Evolutionary conservation across 139 green algal species (phyloP).

Genomic region (Nannochloris sp.): DNA sequence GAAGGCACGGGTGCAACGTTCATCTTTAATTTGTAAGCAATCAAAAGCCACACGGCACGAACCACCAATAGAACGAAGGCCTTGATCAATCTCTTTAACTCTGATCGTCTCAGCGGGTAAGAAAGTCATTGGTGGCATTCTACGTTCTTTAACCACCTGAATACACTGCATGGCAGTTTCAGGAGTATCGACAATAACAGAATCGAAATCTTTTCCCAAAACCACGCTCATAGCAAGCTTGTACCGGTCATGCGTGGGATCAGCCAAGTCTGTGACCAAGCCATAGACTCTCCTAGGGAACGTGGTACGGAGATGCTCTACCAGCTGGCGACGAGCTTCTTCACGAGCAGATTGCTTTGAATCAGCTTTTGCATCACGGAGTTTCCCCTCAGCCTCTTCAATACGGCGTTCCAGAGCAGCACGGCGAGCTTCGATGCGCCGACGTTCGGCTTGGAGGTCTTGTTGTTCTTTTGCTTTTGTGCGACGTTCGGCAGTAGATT

Average conservation of each 20-base stretch:
- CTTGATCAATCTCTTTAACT: constrained; percentile 60
- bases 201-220: constrained; percentile 83
- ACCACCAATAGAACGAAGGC: constrained; percentile 71
- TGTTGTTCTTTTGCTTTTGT: constrained; percentile 19
- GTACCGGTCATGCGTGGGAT: constrained; percentile 68
- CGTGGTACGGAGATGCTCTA: constrained; percentile 58
- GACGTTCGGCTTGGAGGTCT: constrained; percentile 16
- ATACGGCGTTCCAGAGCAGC: constrained; percentile 46
- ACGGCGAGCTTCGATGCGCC: constrained; percentile 19
- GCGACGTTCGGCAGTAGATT: constrained; percentile 28
- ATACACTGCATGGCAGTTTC: constrained; percentile 72
- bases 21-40: constrained; percentile 57
- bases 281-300: constrained; percentile 67
- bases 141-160: constrained; percentile 44
- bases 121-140: constrained; percentile 80
- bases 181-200: constrained; percentile 76
- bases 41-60: constrained; percentile 73
- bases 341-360: constrained; percentile 61
- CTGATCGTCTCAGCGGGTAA: constrained; percentile 44
- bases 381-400: constrained; percentile 49
- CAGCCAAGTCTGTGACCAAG: constrained; percentile 70
- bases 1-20: constrained; percentile 60
- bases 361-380: constrained; percentile 63
- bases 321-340: constrained; percentile 39
- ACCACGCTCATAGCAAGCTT: constrained; percentile 79